Percentiles rank a stretch among this genome's conserved stretches.
Evolutionary conservation across 176 grass and related monocot genomes (phyloP).

Genomic region (Panicum miliaceum): DNA sequence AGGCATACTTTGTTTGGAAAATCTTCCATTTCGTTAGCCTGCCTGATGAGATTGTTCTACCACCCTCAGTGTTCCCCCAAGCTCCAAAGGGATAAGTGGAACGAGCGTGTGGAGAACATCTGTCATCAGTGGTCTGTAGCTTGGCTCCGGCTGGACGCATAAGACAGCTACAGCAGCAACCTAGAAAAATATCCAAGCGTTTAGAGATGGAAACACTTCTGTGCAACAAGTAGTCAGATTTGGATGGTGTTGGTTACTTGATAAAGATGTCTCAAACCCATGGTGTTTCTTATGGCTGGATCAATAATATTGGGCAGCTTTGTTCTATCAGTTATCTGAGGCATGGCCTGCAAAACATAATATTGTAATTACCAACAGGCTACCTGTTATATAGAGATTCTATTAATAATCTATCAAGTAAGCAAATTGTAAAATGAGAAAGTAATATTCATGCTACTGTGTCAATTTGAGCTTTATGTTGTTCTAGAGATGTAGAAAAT

Average conservation of each 20-base stretch:
- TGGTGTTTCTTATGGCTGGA: conserved; percentile 67
- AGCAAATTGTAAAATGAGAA: background rate
- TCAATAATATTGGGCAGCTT: conserved; percentile 78
- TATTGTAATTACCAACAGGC: background rate
- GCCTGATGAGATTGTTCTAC: conserved; percentile 30
- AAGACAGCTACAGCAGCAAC: conserved; percentile 79
- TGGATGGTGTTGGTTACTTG: conserved; percentile 49
- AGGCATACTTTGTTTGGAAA: background rate
- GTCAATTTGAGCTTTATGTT: background rate
- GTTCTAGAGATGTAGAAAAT: background rate
- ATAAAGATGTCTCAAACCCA: conserved; percentile 82
- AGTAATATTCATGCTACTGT: background rate
- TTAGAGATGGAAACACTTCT: background rate
- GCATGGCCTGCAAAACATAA: conserved; percentile 64
- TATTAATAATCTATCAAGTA: background rate
- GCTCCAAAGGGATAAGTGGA: conserved; percentile 75
- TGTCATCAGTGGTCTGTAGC: conserved; percentile 79
- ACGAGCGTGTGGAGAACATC: conserved; percentile 81
- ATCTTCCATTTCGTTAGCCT: background rate
- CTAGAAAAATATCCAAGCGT: conserved; percentile 37
- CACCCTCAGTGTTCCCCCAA: conserved; percentile 65
- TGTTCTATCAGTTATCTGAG: conserved; percentile 78
- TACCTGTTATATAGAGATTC: background rate
- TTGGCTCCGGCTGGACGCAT: conserved; percentile 80
- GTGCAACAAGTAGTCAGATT: background rate